Base-by-base conservation (phyloP, 2,329 filamentous ascomycete species). In the Chalaropsis thielavioides region DNA sequence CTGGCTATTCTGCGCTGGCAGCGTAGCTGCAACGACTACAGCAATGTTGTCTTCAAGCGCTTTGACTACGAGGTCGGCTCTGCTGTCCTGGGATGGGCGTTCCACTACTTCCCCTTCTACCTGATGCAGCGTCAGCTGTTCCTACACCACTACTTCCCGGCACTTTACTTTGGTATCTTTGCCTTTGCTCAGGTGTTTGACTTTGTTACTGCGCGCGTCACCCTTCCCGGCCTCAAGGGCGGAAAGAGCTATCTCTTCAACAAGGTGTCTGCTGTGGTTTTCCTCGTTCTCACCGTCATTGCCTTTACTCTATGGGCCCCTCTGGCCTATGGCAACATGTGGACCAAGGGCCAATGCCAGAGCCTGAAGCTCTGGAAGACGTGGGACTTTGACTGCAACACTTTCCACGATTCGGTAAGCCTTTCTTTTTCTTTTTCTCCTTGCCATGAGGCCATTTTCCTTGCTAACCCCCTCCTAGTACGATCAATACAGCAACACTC, bases 341-440 rank as follows among this genome's bases (percentile, higher is more conserved):
- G 94, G 94, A 99, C 92, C 62, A 89, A 90, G 79, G 78, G 81
- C 67, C 87, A 94, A 72, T 99, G 94, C 81, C 86, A 84, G 70
- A 85, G 84, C 65, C 87, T 94, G 68, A 97, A 97, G 80, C 79
- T 99, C 13, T 86, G 97, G 73, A 79, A 82, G 66, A 87, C 85
- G 1, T 99, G 94, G 94, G 94, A 99, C 74, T 99, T 92, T 83
- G 94, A 99, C 75, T 99, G 94, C 82, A 96, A 95, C 75, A 92
- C 83, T 67, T 99, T 99, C 79, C 80, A 87, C 70, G 86, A 86
- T 69, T 85, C 85, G 73, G 92, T 96, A 85, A 89, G 89, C 87
- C 62, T n/a, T 13, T 49, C 35, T 40, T 10, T 24, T 6, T 24
- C 41, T 24, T 40, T 10, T 24, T 6, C 13, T 10, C 35, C 5